Conservation (phyloP, 129 eudicot genomes). For the Tanacetum coccineum region DNA sequence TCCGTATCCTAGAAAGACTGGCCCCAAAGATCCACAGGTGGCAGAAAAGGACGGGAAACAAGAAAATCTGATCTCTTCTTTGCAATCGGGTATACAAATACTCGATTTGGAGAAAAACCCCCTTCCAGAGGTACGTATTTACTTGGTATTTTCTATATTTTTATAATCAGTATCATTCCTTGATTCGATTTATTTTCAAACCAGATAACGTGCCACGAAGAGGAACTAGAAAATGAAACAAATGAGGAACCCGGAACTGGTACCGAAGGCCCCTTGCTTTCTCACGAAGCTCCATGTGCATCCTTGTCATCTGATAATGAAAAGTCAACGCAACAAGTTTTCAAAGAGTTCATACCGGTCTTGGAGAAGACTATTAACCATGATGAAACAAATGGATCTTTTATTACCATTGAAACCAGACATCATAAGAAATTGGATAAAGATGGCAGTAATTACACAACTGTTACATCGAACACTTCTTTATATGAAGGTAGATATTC, state of each 20-base stretch:
- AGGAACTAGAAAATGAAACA: constrained; percentile 27
- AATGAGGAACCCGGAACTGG: constrained; percentile 29
- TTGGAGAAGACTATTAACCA: constrained; percentile 30
- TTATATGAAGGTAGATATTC: constrained; percentile 19
- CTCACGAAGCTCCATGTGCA: constrained; percentile 31
- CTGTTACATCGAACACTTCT: constrained; percentile 33
- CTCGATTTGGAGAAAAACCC: constrained; percentile 62
- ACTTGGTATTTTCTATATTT: not conserved
- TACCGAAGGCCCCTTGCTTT: constrained; percentile 26
- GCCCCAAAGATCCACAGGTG: constrained; percentile 35
- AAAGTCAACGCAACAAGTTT: constrained; percentile 33
- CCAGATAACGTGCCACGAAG: constrained; percentile 48
- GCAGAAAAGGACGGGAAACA: constrained; percentile 49
- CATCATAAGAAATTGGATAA: constrained; percentile 30
- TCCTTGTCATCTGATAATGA: constrained; percentile 34
- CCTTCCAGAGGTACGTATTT: constrained; percentile 53
- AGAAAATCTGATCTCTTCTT: constrained; percentile 37
- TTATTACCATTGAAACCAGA: constrained; percentile 44
- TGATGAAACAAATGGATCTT: constrained; percentile 46
- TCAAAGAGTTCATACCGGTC: constrained; percentile 50
- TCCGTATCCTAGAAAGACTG: constrained; percentile 94
- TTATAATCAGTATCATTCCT: not conserved
- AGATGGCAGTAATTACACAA: constrained; percentile 34
- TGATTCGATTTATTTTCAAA: constrained; percentile 17
- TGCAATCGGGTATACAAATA: constrained; percentile 29